A percentile compares a stretch with the other conserved stretches of the same genome.
phyloP scores from a whole-genome alignment of 2,329 filamentous ascomycete genomes.

The Xylaria multiplex region DNA sequence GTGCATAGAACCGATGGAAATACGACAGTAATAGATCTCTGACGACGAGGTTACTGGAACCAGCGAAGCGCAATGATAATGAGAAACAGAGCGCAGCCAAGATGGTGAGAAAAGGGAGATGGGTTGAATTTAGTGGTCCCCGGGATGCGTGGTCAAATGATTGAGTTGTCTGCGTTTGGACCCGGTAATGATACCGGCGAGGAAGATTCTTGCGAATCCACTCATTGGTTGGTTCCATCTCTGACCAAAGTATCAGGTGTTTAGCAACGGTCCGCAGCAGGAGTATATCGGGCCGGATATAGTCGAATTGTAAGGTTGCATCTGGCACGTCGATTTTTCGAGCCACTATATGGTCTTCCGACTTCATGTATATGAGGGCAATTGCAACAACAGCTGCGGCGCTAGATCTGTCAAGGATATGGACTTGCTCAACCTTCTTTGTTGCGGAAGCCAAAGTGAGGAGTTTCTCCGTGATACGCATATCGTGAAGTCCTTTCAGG shows the following conservation, averaged over 20 bases:
- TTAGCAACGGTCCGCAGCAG: conserved; percentile 88
- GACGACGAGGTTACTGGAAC: conserved; percentile 74
- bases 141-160: conserved; percentile 50
- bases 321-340: conserved; percentile 94
- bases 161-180: conserved; percentile 65
- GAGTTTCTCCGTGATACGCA: conserved; percentile 90
- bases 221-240: conserved; percentile 74
- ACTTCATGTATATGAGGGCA: conserved; percentile 96
- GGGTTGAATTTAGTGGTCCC: conserved; percentile 73
- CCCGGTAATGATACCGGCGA: conserved; percentile 69
- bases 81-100: conserved; percentile 88
- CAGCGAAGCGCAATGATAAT: conserved; percentile 77
- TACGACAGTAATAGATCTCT: conserved; percentile 86
- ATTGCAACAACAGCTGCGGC: conserved; percentile 93
- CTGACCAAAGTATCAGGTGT: conserved; percentile 92
- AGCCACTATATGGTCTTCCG: conserved; percentile 85
- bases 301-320: conserved; percentile 91
- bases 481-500: conserved; percentile 88
- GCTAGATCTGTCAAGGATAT: conserved; percentile 91
- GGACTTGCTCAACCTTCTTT: conserved; percentile 90
- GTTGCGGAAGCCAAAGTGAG: conserved; percentile 86
- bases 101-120: conserved; percentile 94
- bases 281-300: conserved; percentile 91
- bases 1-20: conserved; percentile 85
- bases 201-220: conserved; percentile 85